phyloP scores from a whole-genome alignment of 2,329 filamentous ascomycete species.

The Trichophyton simii region DNA sequence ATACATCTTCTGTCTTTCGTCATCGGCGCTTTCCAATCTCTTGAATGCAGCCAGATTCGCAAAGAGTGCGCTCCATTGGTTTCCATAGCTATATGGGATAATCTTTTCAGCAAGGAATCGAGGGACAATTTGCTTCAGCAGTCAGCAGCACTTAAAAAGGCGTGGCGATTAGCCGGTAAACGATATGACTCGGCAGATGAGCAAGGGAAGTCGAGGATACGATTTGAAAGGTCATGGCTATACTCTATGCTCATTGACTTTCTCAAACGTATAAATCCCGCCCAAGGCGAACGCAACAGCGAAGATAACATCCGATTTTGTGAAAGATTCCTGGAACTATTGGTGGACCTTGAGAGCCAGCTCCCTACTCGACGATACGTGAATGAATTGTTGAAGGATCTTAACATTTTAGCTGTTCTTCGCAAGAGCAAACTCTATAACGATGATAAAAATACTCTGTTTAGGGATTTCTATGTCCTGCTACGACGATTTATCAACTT shows the following conservation, averaged over 20 bases:
- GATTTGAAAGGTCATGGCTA: constrained; percentile 89
- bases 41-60: constrained; percentile 76
- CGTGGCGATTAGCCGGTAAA: constrained; percentile 79
- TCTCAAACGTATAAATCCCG: constrained; percentile 53
- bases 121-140: constrained; percentile 63
- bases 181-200: constrained; percentile 81
- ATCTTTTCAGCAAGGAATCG: constrained; percentile 63
- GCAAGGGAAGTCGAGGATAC: constrained; percentile 59
- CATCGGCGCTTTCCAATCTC: constrained; percentile 81
- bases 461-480: constrained; percentile 70
- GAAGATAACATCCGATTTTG: constrained; percentile 65
- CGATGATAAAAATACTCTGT: constrained; percentile 58
- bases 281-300: constrained; percentile 25
- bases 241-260: constrained; percentile 79
- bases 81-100: constrained; percentile 91
- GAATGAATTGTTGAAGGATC: constrained; percentile 72
- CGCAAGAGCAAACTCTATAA: constrained; percentile 66
- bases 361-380: constrained; percentile 87
- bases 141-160: constrained; percentile 64
- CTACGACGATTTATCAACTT: constrained; percentile 80
- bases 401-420: constrained; percentile 69
- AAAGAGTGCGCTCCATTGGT: constrained; percentile 95
- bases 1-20: constrained; percentile 81
- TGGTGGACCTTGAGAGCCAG: constrained; percentile 84
- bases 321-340: constrained; percentile 82